Conservation (phyloP, 495 filamentous ascomycete genomes). For the Penicillium alfredii region DNA sequence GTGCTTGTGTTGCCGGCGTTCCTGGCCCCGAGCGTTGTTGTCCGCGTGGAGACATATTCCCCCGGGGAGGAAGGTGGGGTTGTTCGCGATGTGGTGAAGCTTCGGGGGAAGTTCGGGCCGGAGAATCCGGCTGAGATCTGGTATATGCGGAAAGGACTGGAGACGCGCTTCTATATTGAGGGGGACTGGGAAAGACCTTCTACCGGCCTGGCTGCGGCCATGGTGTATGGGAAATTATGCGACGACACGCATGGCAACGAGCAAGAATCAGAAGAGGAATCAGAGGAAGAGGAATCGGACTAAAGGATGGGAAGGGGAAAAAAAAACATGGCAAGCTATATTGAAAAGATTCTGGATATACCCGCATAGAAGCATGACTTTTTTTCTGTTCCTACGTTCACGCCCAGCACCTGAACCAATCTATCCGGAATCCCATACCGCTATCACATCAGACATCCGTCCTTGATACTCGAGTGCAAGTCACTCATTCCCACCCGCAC, state of each 20-base stretch:
- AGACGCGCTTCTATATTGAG: constrained; percentile 2
- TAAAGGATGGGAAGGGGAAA: too few relatives aligned
- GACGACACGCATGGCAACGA: too few relatives aligned
- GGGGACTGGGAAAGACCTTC: background rate
- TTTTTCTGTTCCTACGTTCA: too few relatives aligned
- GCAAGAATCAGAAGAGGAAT: too few relatives aligned
- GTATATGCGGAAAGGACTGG: constrained; percentile 1
- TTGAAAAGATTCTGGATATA: too few relatives aligned
- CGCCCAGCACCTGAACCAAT: too few relatives aligned
- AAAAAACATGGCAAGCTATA: too few relatives aligned
- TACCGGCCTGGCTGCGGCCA: constrained; percentile 1
- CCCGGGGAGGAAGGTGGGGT: background rate
- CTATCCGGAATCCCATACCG: too few relatives aligned
- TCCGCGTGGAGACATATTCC: constrained; percentile 1
- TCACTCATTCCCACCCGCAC: constrained; percentile 76
- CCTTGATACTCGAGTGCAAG: constrained; percentile 81
- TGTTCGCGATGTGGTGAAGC: too few relatives aligned
- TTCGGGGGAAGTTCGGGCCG: too few relatives aligned
- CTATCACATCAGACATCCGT: constrained; percentile 90
- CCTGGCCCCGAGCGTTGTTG: background rate
- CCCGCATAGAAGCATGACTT: too few relatives aligned
- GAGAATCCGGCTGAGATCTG: constrained; percentile 1
- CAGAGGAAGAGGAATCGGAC: too few relatives aligned
- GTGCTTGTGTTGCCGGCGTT: background rate
- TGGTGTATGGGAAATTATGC: constrained; percentile 1